Evolutionary conservation across 805 yeast genomes (phyloP).

Genomic region (Gaillardinia entomophila): DNA sequence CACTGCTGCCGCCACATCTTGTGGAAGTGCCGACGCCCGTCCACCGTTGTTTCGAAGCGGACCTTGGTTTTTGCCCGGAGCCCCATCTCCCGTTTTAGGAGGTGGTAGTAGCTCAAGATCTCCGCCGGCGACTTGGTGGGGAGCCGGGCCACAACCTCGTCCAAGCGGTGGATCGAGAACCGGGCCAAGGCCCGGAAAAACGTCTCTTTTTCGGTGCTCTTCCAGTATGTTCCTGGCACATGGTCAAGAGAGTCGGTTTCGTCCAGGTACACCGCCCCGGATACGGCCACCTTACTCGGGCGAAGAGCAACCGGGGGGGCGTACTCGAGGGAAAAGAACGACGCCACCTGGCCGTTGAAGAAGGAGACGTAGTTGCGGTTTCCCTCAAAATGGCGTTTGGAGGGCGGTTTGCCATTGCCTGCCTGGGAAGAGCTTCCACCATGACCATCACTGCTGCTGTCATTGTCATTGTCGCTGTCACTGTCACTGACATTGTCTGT

Average conservation of each 20-base stretch:
- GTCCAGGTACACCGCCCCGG: background rate
- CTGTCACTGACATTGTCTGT: background rate
- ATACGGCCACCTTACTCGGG: background rate
- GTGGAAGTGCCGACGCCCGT: background rate
- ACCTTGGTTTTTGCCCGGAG: no score
- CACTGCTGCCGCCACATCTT: no score
- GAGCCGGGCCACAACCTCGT: slow-evolving; percentile 31
- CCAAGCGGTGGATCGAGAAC: slow-evolving; percentile 43
- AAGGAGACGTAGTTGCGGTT: slow-evolving; percentile 20
- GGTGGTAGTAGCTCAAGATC: slow-evolving; percentile 39
- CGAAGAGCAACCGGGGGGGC: no score
- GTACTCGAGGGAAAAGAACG: slow-evolving; percentile 12
- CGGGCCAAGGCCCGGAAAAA: slow-evolving; percentile 48
- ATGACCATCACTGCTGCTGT: background rate
- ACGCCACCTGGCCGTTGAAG: slow-evolving; percentile 22
- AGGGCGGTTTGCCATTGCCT: no score
- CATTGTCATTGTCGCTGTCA: slow-evolving; percentile 1
- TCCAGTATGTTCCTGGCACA: slow-evolving; percentile 40
- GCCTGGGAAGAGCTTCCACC: no score
- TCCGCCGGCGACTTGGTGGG: slow-evolving; percentile 40
- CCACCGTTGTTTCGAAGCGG: no score
- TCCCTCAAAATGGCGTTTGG: slow-evolving; percentile 17
- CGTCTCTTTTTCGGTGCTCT: slow-evolving; percentile 39
- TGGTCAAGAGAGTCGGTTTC: slow-evolving; percentile 11
- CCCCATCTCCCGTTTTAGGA: slow-evolving; percentile 12